Base-by-base conservation (phyloP, 371 early-diverging fungal genomes). In the Mortierella sp. region DNA sequence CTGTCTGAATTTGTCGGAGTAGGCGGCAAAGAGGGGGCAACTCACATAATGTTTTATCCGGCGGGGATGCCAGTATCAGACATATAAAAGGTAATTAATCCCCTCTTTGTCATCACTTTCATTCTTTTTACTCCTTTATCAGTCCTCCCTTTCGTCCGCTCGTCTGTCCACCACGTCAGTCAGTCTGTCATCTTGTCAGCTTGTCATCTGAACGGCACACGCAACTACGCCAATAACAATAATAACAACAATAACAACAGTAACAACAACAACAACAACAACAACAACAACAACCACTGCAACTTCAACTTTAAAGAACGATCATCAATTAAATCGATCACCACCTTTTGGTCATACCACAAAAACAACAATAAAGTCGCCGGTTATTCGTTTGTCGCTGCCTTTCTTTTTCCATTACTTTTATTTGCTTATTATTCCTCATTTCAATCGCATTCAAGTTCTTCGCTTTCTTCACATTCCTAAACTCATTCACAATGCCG, bases 401-500 rank as follows among this genome's bases (percentile, higher is more conserved):
- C 1, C 9, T 5, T 14, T 40, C 5, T 40, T 40, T 40, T 5
- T 40, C 5, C 5, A 3, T 1, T 40, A 3, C 5, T 40, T 40
- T 40, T 40, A 2, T 14, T 40, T 40, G 11, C 52, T 52, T n/a
- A n/a, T n/a, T 51, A 9, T 52, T 52, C 3, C 37, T 52, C 60
- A 22, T 35, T 49, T 39, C 32, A 52, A 59, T 52, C 24, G 47
- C 55, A 45, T 35, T 14, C 39, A 43, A 45, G 18, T 30, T 43
- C 45, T n/a, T 57, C 47, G 12, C 45, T 37, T 49, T 20, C 49
- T 40, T 49, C 49, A 20, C 49, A 49, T 49, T 49, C 49, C 5
- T 49, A 11, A 49, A 49, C 49, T 49, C 49, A 52, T 35, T 40
- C 65, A 72, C 18, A 28, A 84, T 79, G 77, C 84, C 84, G 28